Conservation (phyloP, 768 basidiomycete genomes). For the Boletus reticulatus region DNA sequence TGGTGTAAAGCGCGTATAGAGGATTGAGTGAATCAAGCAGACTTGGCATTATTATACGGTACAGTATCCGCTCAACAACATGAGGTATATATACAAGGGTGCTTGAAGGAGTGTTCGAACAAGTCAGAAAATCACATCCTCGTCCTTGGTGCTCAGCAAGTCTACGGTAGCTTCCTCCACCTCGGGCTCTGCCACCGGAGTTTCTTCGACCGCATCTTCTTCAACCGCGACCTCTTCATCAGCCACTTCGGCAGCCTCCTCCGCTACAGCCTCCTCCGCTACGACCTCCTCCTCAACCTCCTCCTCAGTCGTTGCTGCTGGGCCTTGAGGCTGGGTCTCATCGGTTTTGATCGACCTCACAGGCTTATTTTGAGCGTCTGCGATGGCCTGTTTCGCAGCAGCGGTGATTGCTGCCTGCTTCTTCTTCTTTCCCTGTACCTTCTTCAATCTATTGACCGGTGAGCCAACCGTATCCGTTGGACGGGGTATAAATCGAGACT, state of each 20-base stretch:
- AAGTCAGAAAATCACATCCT: constrained; percentile 86
- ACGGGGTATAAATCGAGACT: constrained; percentile 13
- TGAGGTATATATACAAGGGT: constrained; percentile 15
- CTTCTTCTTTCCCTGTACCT: constrained; percentile 98
- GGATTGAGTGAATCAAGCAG: constrained; percentile 8
- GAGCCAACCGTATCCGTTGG: background rate
- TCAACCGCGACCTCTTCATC: constrained; percentile 31
- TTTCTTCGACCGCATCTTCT: background rate
- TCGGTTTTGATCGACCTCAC: constrained; percentile 1
- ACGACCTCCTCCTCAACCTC: constrained; percentile 9
- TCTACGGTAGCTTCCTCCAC: constrained; percentile 44
- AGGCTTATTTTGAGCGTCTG: constrained; percentile 6
- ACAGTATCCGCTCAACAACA: constrained; percentile 3
- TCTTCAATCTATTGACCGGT: constrained; percentile 68
- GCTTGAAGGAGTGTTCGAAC: background rate
- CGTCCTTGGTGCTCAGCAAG: constrained; percentile 83
- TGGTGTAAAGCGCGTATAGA: background rate
- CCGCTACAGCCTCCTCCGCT: background rate
- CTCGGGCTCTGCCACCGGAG: constrained; percentile 3
- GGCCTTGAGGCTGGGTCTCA: constrained; percentile 9
- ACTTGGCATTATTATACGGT: constrained; percentile 6
- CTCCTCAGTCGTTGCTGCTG: background rate
- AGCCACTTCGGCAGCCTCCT: constrained; percentile 16
- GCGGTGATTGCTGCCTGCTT: constrained; percentile 56
- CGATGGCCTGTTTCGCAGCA: constrained; percentile 19